Base-by-base conservation (phyloP, 768 basidiomycete genomes). In the Epithele typhae region DNA sequence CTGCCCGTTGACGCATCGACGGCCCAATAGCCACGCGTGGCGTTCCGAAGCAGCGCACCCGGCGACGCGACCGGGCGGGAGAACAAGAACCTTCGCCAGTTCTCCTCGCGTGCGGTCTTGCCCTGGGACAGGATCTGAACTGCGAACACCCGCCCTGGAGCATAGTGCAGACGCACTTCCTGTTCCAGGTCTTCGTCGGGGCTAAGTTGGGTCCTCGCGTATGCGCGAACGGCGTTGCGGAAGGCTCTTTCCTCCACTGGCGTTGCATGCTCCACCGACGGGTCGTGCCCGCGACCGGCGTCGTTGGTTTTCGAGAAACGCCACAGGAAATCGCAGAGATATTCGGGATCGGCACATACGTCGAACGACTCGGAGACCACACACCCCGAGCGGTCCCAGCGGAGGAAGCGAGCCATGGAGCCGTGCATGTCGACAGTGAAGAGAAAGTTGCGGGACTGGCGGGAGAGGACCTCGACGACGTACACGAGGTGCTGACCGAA, bases 301-400 rank as follows among this genome's bases (percentile, higher is more conserved):
- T 25, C 12, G 0, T 42, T 43, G 0, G 56, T 37, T 22, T 52
- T 44, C 21, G 50, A 32, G 45, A 65, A 68, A 2, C 59, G 55
- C 58, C 59, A 64, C 6, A 69, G 42, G 41, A 68, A 70, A 4
- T 61, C 54, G 5, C 57, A 48, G 1, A 72, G 53, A 0, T 46
- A 14, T 21, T 53, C 38, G 6, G 56, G 51, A 1, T 61, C 22
- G 6, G 52, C 11, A 2, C 48, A 35, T 27, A 58, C 60, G 43
- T 64, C 51, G 52, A 70, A 67, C 0, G 44, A 24, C 19, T 48
- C 46, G 0, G 67, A 54, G 3, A 68, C 64, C 14, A 70, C 49
- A 3, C 52, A 58, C 3, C 64, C 70, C 3, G 64, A 48, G 4
- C 68, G 60, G 45, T 71, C 70, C 49, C 59, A 57, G 2, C 60